Base-by-base conservation (phyloP, 2,329 filamentous ascomycete genomes). In the Aureobasidium sp. region DNA sequence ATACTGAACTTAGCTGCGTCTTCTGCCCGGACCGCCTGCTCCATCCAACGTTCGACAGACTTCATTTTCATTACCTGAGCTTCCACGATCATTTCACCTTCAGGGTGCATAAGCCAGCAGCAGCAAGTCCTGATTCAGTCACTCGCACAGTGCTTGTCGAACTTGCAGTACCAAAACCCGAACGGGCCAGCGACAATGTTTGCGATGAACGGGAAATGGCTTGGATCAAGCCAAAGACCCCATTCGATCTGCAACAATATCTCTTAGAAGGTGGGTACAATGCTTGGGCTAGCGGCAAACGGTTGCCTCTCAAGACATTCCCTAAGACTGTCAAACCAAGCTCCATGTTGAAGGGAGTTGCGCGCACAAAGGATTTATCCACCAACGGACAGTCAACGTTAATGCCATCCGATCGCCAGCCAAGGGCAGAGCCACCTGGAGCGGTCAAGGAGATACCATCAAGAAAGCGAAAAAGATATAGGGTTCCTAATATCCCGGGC, bases 61-160 rank as follows among this genome's bases (percentile, higher is more conserved):
- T 78, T 3, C 67, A 70, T 13, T 67, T 73, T 57, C 76, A 78
- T 59, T 62, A 74, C 5, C 61, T 70, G 6, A 61, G 65, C 16
- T 67, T 67, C 61, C 76, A 78, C 58, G 70, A 74, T 21, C 67
- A 73, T 36, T 72, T 75, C 59, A 64, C 64, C 8, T 72, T 71
- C 48, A 64, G 68, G 10, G 41, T 67, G 2, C 64, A 64, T 11
- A 63, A 68, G 16, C 29, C 34, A 25, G 13, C 39, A 39, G 27
- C n/a, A 10, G 30, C 21, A 8, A 27, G 16, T 29, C 27, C 44
- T 7, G 29, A 53, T n/a, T 34, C 55, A n/a, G 39, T 58, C 21
- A 41, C 59, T 3, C 45, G 48, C 34, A 49, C 63, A 14, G 42
- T 55, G 11, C 32, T 55, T 1, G 27, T 64, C n/a, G 58, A 60